A percentile compares a stretch with the other conserved stretches of the same genome.
Conservation (phyloP, 805 yeast genomes). For the Tetrapisispora nanseiensis region DNA sequence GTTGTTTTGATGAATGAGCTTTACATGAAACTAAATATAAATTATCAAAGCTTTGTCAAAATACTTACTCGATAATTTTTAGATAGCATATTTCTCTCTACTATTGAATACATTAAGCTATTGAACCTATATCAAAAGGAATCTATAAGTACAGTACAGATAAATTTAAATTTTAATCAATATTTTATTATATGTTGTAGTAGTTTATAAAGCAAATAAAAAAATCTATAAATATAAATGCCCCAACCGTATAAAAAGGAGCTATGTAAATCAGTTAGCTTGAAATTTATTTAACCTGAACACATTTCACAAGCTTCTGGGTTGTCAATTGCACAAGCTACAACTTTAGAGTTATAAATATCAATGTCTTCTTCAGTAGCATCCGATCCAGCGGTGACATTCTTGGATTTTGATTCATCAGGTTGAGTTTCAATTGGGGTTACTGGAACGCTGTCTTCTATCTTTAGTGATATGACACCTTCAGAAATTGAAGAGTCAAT, state of each 20-base stretch:
- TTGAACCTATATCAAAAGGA: too few species aligned
- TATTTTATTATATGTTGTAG: too few species aligned
- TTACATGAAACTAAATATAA: too few species aligned
- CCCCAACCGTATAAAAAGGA: too few species aligned
- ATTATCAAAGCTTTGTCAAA: too few species aligned
- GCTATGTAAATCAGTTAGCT: too few species aligned
- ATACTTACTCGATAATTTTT: too few species aligned
- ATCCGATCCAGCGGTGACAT: constrained; percentile 18
- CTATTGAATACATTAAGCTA: too few species aligned
- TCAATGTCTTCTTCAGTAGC: constrained; percentile 41
- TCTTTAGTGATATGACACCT: constrained; percentile 36
- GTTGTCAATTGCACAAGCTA: constrained; percentile 89
- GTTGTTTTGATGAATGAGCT: too few species aligned
- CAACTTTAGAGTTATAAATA: constrained; percentile 78
- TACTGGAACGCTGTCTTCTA: constrained; percentile 8
- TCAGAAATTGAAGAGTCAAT: constrained; percentile 30
- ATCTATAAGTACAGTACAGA: too few species aligned
- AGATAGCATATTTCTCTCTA: too few species aligned
- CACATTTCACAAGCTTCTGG: constrained; percentile 97
- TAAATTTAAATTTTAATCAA: too few species aligned
- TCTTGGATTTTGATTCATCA: constrained; percentile 7
- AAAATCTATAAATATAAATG: background rate
- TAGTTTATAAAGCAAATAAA: background rate
- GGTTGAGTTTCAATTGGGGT: constrained; percentile 3
- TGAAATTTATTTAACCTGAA: constrained; percentile 62